Base-by-base conservation (phyloP, 768 basidiomycete genomes). In the Collybiopsis luxurians region DNA sequence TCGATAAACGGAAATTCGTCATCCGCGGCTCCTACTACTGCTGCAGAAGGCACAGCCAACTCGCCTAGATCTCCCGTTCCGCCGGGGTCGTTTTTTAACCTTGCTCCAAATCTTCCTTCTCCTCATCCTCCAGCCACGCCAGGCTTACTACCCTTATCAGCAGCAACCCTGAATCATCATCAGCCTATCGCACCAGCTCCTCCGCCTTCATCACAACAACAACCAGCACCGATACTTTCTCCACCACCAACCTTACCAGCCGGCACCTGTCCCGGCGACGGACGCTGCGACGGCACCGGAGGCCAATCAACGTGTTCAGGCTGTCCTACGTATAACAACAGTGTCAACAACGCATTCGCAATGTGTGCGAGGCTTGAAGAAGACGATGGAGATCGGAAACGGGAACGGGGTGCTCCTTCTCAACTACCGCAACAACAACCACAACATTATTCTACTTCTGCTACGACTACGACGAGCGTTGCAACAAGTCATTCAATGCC, bases 261-360 rank as follows among this genome's bases (percentile, higher is more conserved):
- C 30, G 89, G 90, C 60, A 95, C 95, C n/a, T 99, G 97, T 72
- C 97, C 97, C 3, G 97, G 97, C 56, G 97, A 98, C 74, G 97
- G 97, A 31, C 83, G 92, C 63, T 99, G 97, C 74, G 93, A 99
- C 73, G 97, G 97, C 62, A 95, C 92, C 12, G 97, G 97, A 64
- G 97, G 97, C 53, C 86, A 93, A 61, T 85, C 84, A 58, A 88
- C 92, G 60, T 99, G 97, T 71, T 84, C 88, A 61, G 97, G 97
- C 44, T 99, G 97, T 71, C 97, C 97, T 12, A 95, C 96, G 30
- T 94, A 86, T 75, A 99, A 98, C 78, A 99, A 99, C 68, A 81
- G 80, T 53, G 75, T 85, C 59, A 99, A 97, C 79, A 99, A 99
- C 68, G 81, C 81, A 52, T 75, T 85, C 58, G 71, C 76, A 59